Percentiles rank a stretch among this genome's conserved stretches.
phyloP scores from a whole-genome alignment of 495 filamentous ascomycete genomes.

The Penicillium maclennaniae region DNA sequence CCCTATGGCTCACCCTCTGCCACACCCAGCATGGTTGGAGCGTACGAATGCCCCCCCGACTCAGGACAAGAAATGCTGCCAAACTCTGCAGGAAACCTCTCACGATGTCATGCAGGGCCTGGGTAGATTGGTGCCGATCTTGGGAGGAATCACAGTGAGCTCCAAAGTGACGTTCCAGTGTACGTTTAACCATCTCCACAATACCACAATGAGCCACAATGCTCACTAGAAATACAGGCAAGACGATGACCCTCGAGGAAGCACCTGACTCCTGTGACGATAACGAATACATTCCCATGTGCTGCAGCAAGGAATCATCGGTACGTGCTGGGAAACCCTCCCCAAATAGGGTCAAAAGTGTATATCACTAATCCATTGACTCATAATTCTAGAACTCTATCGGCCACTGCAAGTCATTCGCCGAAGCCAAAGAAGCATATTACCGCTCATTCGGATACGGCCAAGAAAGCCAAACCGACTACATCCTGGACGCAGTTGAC shows the following conservation, averaged over 20 bases:
- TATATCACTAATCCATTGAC: background rate
- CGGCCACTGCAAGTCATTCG: slow-evolving; percentile 25
- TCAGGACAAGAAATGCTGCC: slow-evolving; percentile 32
- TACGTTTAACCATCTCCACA: slow-evolving; percentile 9
- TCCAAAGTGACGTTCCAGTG: slow-evolving; percentile 29
- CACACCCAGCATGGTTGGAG: slow-evolving; percentile 2
- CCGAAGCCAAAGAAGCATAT: slow-evolving; percentile 21
- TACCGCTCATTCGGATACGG: slow-evolving; percentile 14
- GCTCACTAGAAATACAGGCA: slow-evolving; percentile 11
- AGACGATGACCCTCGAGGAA: slow-evolving; percentile 17
- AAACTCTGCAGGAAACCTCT: slow-evolving; percentile 17
- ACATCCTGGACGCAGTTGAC: slow-evolving; percentile 18
- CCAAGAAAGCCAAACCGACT: slow-evolving; percentile 11
- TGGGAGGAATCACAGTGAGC: slow-evolving; percentile 22
- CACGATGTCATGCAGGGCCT: slow-evolving; percentile 18
- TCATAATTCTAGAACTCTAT: background rate
- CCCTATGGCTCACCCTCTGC: background rate
- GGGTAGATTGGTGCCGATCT: slow-evolving; percentile 23
- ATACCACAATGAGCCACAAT: background rate
- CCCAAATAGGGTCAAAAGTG: too few relatives aligned
- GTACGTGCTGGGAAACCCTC: slow-evolving; percentile 16
- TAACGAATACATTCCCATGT: slow-evolving; percentile 27
- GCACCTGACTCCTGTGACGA: slow-evolving; percentile 18
- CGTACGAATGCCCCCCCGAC: slow-evolving; percentile 20
- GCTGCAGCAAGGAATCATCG: slow-evolving; percentile 17